These are phyloP conservation scores for Sugiyamaella chiloensis DNA, from an alignment of 805 yeast genomes.

Conservation along the genomic window DNA sequence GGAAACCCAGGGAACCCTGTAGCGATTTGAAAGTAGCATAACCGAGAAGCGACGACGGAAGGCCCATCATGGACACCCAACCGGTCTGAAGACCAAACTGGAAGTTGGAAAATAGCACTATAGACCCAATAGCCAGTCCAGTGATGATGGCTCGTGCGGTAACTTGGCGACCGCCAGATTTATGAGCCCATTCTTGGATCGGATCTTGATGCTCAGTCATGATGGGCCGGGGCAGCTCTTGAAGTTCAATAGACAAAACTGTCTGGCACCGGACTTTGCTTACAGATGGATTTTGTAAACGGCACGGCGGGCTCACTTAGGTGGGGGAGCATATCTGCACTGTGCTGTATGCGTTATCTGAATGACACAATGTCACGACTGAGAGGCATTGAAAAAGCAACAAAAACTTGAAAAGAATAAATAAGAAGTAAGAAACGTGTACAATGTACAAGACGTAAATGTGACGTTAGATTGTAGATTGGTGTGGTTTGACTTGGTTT, in stretches of 20 bases:
- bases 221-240: neutral
- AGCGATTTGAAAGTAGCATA: constrained; percentile 73
- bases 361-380: no score
- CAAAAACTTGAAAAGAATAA: no score
- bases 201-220: neutral
- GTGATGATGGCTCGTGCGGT: constrained; percentile 71
- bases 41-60: constrained; percentile 88
- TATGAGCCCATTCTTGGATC: constrained; percentile 17
- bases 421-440: no score
- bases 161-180: constrained; percentile 32
- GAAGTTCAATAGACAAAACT: constrained; percentile 3
- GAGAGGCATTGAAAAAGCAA: no score
- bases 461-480: no score
- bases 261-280: no score
- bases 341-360: no score
- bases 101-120: constrained; percentile 84
- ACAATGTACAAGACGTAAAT: no score
- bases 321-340: no score
- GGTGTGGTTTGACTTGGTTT: no score
- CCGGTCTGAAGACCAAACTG: constrained; percentile 97
- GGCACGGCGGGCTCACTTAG: no score
- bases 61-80: constrained; percentile 99
- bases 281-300: no score
- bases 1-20: constrained; percentile 33
- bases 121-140: constrained; percentile 81